These are phyloP conservation scores for Komagataella kurtzmanii DNA, from an alignment of 805 yeast species.

Conservation along the genomic window DNA sequence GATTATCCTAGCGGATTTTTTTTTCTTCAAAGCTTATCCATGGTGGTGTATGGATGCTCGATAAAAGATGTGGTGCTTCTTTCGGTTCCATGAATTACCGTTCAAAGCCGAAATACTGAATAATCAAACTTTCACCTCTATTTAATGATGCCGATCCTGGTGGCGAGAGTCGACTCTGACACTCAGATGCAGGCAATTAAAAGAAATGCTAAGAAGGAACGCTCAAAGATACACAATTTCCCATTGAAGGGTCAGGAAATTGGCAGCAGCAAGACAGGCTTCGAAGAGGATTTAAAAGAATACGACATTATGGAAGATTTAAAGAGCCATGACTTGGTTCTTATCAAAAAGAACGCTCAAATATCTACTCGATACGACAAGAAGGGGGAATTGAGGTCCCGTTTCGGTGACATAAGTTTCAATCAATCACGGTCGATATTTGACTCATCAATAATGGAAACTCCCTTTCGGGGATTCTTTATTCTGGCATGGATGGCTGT, in stretches of 20 bases:
- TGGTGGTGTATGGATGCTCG: background rate
- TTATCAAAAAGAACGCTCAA: background rate
- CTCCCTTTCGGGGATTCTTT: conserved; percentile 66
- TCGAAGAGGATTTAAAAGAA: background rate
- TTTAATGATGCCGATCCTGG: background rate
- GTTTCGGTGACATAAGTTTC: conserved; percentile 42
- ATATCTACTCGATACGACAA: background rate
- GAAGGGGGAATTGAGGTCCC: conserved; percentile 26
- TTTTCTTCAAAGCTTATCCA: background rate
- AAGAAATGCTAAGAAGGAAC: conserved; percentile 8
- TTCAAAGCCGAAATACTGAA: background rate
- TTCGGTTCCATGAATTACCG: background rate
- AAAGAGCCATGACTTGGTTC: background rate
- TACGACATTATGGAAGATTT: background rate
- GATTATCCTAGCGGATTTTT: background rate
- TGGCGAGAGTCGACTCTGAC: conserved; percentile 4
- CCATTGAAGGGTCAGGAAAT: background rate
- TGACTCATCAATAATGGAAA: conserved; percentile 31
- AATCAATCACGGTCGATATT: conserved; percentile 31
- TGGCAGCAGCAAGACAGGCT: background rate
- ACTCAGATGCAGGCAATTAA: conserved; percentile 8
- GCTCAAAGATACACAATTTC: background rate
- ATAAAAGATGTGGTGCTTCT: background rate
- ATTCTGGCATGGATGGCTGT: conserved; percentile 67
- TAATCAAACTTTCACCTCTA: background rate